Evolutionary conservation across 495 filamentous ascomycete species (phyloP).

Genomic region (Clohesyomyces aquaticus): DNA sequence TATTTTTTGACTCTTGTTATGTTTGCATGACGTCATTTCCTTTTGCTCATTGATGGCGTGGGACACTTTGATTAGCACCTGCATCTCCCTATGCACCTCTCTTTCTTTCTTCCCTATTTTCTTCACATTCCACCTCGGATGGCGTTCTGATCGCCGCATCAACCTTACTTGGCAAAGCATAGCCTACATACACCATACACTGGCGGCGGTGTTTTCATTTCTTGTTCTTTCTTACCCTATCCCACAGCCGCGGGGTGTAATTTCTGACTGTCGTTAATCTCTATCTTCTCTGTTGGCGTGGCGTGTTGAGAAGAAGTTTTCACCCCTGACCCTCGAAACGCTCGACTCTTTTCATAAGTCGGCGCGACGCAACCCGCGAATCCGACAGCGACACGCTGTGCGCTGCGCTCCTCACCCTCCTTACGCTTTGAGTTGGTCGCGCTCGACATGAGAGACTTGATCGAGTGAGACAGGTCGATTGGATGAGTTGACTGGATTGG

Average conservation of each 20-base stretch:
- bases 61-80: no score
- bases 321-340: no score
- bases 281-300: no score
- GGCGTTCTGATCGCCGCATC: background rate
- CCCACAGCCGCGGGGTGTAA: background rate
- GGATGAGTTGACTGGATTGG: background rate
- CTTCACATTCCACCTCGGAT: background rate
- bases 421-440: background rate
- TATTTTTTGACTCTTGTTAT: no score
- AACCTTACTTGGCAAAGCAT: background rate
- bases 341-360: background rate
- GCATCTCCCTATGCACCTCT: no score
- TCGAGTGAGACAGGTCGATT: background rate
- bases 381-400: conserved; percentile 13
- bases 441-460: background rate
- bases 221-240: background rate
- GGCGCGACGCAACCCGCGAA: background rate
- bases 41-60: no score
- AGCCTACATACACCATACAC: background rate
- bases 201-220: background rate
- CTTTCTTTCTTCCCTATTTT: background rate
- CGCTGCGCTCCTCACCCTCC: conserved; percentile 4
- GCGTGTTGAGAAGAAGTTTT: no score
- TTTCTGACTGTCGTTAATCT: background rate
- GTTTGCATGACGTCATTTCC: no score